These are phyloP conservation scores for Tetraselmis striata DNA, from an alignment of 139 green algal genomes.

Conservation along the genomic window DNA sequence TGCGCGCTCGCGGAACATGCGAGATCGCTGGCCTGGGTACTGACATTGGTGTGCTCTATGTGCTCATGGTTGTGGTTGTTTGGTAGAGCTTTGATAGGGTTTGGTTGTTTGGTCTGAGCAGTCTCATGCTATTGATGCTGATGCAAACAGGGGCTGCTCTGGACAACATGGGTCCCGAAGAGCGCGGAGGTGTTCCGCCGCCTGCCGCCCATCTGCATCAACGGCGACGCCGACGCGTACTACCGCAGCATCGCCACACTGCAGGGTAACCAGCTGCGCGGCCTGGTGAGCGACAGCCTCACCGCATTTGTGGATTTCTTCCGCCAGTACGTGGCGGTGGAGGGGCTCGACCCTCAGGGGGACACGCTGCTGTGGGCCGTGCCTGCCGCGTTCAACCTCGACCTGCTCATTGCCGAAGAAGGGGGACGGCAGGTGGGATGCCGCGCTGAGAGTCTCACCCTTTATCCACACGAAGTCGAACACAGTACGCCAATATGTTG, in stretches of 20 bases:
- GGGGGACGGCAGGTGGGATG: constrained; percentile 27
- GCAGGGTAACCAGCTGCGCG: constrained; percentile 64
- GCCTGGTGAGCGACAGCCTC: constrained; percentile 46
- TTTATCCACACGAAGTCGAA: neutral
- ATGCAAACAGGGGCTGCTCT: constrained; percentile 58
- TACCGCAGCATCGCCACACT: constrained; percentile 22
- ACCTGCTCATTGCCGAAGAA: constrained; percentile 28
- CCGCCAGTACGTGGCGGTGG: constrained; percentile 26
- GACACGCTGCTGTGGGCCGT: constrained; percentile 40
- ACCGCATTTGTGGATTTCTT: constrained; percentile 48
- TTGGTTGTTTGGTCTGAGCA: too few relatives aligned
- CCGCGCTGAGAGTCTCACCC: too few relatives aligned
- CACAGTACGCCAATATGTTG: too few relatives aligned
- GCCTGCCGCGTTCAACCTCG: constrained; percentile 45
- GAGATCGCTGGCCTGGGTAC: too few relatives aligned
- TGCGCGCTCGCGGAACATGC: too few relatives aligned
- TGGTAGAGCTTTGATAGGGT: too few relatives aligned
- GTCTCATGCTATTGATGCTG: too few relatives aligned
- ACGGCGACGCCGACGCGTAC: constrained; percentile 49
- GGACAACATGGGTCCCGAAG: constrained; percentile 64
- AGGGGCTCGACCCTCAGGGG: constrained; percentile 39
- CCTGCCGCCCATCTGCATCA: constrained; percentile 61
- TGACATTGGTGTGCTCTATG: too few relatives aligned
- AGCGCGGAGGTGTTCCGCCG: constrained; percentile 59
- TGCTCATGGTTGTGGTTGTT: too few relatives aligned